Evolutionary conservation across 2,329 filamentous ascomycete species (phyloP).

Genomic region (Microdochium bolleyi): DNA sequence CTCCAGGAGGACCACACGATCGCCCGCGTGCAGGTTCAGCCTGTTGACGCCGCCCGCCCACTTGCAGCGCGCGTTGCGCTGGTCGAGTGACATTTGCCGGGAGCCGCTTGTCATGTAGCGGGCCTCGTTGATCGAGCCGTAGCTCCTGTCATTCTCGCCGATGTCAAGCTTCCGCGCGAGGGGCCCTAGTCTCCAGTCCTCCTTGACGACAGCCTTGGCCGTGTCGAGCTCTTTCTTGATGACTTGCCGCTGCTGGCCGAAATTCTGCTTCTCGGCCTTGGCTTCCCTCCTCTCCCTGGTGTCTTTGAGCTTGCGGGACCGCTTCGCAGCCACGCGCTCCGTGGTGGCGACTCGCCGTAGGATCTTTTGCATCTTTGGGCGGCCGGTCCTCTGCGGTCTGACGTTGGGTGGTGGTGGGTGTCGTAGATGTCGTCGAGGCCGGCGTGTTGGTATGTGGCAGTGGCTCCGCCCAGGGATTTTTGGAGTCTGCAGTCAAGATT

Average conservation of each 20-base stretch:
- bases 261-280: slow-evolving; percentile 8
- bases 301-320: slow-evolving; percentile 9
- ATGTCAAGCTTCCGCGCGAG: slow-evolving; percentile 71
- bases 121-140: slow-evolving; percentile 45
- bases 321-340: slow-evolving; percentile 24
- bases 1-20: slow-evolving; percentile 74
- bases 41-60: slow-evolving; percentile 49
- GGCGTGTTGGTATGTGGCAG: neutral
- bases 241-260: slow-evolving; percentile 17
- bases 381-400: no score
- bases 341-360: slow-evolving; percentile 25
- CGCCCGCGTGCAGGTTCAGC: slow-evolving; percentile 58
- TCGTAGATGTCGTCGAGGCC: neutral
- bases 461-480: neutral
- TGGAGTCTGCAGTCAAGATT: neutral
- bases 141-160: slow-evolving; percentile 46
- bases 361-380: slow-evolving; percentile 23
- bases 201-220: slow-evolving; percentile 51
- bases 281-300: slow-evolving; percentile 17
- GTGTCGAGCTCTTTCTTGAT: slow-evolving; percentile 25
- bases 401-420: neutral
- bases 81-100: slow-evolving; percentile 15
- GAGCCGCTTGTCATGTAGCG: slow-evolving; percentile 10
- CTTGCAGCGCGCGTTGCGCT: slow-evolving; percentile 25
- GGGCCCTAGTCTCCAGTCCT: slow-evolving; percentile 73